Evolutionary conservation across 192 early-diverging fungal genomes (phyloP).

Genomic region (Dissophora globulifera): DNA sequence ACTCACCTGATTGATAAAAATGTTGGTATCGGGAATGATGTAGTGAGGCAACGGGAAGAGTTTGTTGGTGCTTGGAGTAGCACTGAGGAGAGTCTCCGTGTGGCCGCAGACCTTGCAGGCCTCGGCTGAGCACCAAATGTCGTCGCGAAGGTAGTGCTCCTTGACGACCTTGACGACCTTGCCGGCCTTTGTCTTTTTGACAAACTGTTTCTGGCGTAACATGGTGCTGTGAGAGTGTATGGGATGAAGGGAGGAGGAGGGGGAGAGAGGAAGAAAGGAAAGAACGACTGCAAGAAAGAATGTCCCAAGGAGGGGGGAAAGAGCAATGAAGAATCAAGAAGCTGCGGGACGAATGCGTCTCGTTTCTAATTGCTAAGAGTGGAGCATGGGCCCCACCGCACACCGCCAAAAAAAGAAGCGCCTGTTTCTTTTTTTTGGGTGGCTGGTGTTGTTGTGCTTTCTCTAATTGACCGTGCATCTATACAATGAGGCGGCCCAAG

Average conservation of each 20-base stretch:
- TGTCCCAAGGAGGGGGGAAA: too few relatives aligned
- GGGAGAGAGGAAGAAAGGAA: not conserved
- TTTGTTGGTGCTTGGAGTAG: constrained; percentile 61
- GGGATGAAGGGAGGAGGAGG: not conserved
- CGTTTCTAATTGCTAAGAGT: too few relatives aligned
- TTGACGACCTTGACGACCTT: constrained; percentile 93
- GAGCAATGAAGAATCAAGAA: too few relatives aligned
- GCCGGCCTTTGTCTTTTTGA: constrained; percentile 91
- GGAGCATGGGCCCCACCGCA: too few relatives aligned
- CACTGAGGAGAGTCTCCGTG: constrained; percentile 57
- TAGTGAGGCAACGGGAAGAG: constrained; percentile 70
- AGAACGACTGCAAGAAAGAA: not conserved
- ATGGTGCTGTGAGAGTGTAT: constrained; percentile 9
- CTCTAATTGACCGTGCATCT: not conserved
- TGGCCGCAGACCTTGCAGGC: constrained; percentile 67
- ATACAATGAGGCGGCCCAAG: too few relatives aligned
- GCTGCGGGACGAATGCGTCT: too few relatives aligned
- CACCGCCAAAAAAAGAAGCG: too few relatives aligned
- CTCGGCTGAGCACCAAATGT: constrained; percentile 85
- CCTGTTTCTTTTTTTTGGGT: not conserved
- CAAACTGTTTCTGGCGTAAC: constrained; percentile 85
- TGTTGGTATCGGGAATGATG: constrained; percentile 96
- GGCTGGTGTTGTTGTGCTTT: not conserved
- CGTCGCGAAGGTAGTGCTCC: constrained; percentile 97
- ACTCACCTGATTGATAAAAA: constrained; percentile 85